These are phyloP conservation scores for Anthracocystis panici-leucophaei DNA, from an alignment of 1,284 basidiomycete genomes.

Conservation along the genomic window DNA sequence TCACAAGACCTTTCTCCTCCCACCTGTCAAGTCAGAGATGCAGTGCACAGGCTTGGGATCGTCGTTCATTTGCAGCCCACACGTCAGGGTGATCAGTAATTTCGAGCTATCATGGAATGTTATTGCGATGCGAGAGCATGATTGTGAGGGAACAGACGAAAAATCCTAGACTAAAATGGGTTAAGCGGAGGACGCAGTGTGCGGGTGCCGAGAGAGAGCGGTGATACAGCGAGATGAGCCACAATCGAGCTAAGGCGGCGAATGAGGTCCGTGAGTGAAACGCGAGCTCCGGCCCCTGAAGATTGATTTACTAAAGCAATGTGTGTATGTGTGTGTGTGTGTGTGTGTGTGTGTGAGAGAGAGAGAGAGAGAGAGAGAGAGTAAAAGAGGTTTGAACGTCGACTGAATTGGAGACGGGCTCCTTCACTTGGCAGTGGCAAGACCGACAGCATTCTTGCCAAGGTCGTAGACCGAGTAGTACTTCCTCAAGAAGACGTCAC, in stretches of 20 bases:
- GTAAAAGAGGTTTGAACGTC: background rate
- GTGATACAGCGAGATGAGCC: background rate
- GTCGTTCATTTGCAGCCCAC: background rate
- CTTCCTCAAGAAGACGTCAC: slow-evolving; percentile 75
- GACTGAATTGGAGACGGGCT: background rate
- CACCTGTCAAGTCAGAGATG: slow-evolving; percentile 1
- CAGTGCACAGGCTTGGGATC: background rate
- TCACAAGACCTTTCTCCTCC: background rate
- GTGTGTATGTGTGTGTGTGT: background rate
- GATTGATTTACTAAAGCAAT: background rate
- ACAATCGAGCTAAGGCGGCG: background rate
- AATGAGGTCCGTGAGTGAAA: background rate
- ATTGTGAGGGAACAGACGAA: background rate
- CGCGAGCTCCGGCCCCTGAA: background rate
- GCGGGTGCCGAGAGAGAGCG: background rate
- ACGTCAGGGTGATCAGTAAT: background rate
- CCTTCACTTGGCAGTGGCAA: slow-evolving; percentile 75
- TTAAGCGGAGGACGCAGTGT: background rate
- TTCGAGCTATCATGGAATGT: slow-evolving; percentile 4
- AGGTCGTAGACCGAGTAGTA: slow-evolving; percentile 96
- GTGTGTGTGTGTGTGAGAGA: too few relatives aligned
- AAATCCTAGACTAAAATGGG: slow-evolving; percentile 5
- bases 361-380: too few relatives aligned
- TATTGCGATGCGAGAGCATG: slow-evolving; percentile 19
- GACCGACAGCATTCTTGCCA: slow-evolving; percentile 84